A percentile compares a stretch with the other conserved stretches of the same genome.
phyloP scores from a whole-genome alignment of 1,284 basidiomycete species.

The Dichomitus squalens region DNA sequence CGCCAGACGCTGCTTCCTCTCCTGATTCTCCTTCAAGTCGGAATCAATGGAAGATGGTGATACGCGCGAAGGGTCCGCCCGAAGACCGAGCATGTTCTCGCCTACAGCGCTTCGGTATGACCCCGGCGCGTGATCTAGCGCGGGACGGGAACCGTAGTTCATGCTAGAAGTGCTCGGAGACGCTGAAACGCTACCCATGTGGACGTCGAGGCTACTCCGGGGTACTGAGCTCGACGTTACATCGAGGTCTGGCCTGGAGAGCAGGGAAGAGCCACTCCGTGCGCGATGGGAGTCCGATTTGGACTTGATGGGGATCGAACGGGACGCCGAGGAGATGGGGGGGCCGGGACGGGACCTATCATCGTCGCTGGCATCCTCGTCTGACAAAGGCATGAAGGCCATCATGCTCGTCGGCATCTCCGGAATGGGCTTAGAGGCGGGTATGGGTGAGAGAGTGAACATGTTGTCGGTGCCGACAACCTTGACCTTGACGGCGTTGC shows the following conservation, averaged over 20 bases:
- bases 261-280: conserved; percentile 26
- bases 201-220: conserved; percentile 32
- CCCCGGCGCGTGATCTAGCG: conserved; percentile 17
- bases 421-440: conserved; percentile 32
- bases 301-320: conserved; percentile 31
- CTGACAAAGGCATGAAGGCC: conserved; percentile 36
- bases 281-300: conserved; percentile 29
- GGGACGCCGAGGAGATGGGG: conserved; percentile 17
- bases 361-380: conserved; percentile 35
- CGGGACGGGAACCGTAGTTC: conserved; percentile 24
- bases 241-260: conserved; percentile 23
- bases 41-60: conserved; percentile 16
- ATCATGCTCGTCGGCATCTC: conserved; percentile 35
- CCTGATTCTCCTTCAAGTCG: conserved; percentile 22
- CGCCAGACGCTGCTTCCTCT: conserved; percentile 11
- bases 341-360: conserved; percentile 28
- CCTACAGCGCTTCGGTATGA: conserved; percentile 11
- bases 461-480: conserved; percentile 32
- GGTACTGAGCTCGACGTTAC: conserved; percentile 36
- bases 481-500: conserved; percentile 27
- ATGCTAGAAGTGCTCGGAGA: conserved; percentile 28
- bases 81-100: conserved; percentile 23
- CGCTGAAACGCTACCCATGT: conserved; percentile 35
- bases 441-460: conserved; percentile 43
- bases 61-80: conserved; percentile 16